These are phyloP conservation scores for Rhynchospora tenuis DNA, from an alignment of 176 grass and related monocot genomes.

Conservation along the genomic window DNA sequence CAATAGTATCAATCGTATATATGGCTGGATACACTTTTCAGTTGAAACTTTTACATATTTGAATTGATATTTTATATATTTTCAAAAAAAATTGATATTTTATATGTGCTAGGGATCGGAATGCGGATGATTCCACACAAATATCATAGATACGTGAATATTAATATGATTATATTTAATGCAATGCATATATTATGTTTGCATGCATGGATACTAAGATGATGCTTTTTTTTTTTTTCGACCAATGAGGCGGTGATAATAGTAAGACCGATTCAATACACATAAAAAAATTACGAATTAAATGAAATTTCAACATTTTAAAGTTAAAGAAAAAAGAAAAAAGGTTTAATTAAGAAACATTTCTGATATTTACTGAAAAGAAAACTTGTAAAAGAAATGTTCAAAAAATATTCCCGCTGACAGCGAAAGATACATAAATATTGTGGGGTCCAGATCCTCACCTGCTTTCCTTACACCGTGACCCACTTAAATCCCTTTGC, in stretches of 20 bases:
- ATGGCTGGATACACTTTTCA: too few species aligned
- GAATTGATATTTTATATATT: too few species aligned
- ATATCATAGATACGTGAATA: too few species aligned
- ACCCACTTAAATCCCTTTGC: not conserved
- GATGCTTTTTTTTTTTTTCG: not conserved
- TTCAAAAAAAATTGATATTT: too few species aligned
- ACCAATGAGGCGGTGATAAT: not conserved
- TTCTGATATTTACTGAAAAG: not conserved
- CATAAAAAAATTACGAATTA: not conserved
- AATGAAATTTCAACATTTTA: not conserved
- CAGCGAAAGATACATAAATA: not conserved
- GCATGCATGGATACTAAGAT: not conserved
- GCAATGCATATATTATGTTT: too few species aligned
- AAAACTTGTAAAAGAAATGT: not conserved
- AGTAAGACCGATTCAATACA: not conserved
- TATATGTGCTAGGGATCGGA: too few species aligned
- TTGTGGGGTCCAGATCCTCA: not conserved
- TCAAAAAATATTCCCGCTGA: not conserved
- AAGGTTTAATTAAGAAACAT: too few species aligned
- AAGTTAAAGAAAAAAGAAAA: not conserved
- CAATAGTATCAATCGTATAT: too few species aligned
- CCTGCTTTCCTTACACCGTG: not conserved
- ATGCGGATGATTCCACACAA: too few species aligned
- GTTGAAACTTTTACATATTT: too few species aligned
- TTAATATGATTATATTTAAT: too few species aligned